Conservation (phyloP, 1,139 yeast genomes). For the Hanseniaspora uvarum region DNA sequence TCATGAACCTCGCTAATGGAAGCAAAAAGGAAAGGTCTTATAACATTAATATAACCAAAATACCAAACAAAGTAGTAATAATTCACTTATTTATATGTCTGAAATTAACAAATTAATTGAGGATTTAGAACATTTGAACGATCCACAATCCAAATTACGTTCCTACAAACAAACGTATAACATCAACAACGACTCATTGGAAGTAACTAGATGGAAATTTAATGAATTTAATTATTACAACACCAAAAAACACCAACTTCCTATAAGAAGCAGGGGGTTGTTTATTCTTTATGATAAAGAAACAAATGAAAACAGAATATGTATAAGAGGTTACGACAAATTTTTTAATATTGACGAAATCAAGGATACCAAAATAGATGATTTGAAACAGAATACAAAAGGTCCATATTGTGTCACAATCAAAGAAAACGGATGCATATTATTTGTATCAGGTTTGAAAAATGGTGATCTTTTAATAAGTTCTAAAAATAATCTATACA, state of each 20-base stretch:
- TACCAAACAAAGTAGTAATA: too few relatives aligned
- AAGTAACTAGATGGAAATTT: conserved; percentile 59
- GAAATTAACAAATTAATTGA: conserved; percentile 25
- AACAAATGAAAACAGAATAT: conserved; percentile 35
- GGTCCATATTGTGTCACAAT: conserved; percentile 79
- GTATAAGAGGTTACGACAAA: conserved; percentile 85
- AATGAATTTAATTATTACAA: conserved; percentile 79
- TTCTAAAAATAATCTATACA: conserved; percentile 82
- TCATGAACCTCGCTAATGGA: too few relatives aligned
- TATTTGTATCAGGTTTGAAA: conserved; percentile 63
- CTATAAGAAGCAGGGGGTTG: conserved; percentile 74
- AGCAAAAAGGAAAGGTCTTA: too few relatives aligned
- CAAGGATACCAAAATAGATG: conserved; percentile 41
- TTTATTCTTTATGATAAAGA: conserved; percentile 44
- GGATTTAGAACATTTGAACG: conserved; percentile 25
- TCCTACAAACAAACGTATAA: conserved; percentile 28
- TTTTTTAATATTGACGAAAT: conserved; percentile 77
- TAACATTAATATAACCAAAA: too few relatives aligned
- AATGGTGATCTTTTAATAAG: conserved; percentile 73
- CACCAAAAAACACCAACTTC: conserved; percentile 41
- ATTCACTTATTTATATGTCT: too few relatives aligned
- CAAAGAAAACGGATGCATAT: conserved; percentile 91
- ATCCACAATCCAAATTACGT: conserved; percentile 22
- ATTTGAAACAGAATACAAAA: conserved; percentile 38
- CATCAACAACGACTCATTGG: conserved; percentile 3